Conservation (phyloP, 139 green algal genomes). For the Limnomonas spitsbergensis region DNA sequence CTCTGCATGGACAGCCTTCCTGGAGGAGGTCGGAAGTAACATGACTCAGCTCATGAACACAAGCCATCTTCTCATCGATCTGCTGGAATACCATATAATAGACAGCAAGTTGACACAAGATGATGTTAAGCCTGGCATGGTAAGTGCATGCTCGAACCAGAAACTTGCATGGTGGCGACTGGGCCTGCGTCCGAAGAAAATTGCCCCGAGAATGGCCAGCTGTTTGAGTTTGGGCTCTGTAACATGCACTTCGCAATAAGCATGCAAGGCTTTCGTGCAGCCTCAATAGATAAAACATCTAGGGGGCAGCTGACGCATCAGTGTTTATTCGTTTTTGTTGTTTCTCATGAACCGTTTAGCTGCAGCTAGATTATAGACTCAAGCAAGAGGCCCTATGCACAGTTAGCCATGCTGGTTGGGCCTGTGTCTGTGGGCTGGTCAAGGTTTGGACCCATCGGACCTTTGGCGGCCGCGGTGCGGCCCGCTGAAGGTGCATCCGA, state of each 20-base stretch:
- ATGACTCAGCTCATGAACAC: neutral
- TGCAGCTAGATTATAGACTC: too few relatives aligned
- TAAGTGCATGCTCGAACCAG: neutral
- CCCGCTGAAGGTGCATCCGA: neutral
- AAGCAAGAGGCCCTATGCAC: neutral
- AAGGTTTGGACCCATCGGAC: too few relatives aligned
- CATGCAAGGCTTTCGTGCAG: too few relatives aligned
- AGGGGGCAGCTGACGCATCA: too few relatives aligned
- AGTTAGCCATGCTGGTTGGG: neutral
- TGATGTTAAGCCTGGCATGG: neutral
- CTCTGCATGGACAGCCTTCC: neutral
- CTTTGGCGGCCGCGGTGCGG: neutral
- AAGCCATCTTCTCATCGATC: neutral
- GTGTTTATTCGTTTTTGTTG: too few relatives aligned
- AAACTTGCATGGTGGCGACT: too few relatives aligned
- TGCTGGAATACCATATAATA: neutral
- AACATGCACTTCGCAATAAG: too few relatives aligned
- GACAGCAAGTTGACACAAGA: neutral
- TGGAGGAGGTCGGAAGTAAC: neutral
- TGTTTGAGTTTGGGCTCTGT: too few relatives aligned
- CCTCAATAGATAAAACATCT: too few relatives aligned
- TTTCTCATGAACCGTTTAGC: too few relatives aligned
- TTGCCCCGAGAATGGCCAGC: too few relatives aligned
- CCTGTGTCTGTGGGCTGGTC: neutral
- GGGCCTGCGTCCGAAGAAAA: too few relatives aligned